Evolutionary conservation across 495 filamentous ascomycete genomes (phyloP), one percentile per base, ranked within the genome.

Genomic region (Aspergillus olivimuriae): DNA sequence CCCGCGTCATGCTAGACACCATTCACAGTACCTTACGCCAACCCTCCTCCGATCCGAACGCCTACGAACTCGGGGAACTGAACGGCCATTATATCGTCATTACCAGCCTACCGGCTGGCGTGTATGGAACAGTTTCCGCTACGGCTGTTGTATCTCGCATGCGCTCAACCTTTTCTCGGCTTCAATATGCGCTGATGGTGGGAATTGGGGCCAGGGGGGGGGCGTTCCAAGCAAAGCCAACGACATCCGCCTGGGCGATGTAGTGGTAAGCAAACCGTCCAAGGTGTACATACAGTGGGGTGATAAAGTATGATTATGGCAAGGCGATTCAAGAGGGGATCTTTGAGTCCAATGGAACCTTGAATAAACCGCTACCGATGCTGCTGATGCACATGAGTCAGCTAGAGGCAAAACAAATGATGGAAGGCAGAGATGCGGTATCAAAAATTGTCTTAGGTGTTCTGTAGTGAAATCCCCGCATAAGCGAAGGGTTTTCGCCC

Each of bases 131-230:
- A 38, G 17, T 20, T 4, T 38, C 35, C 21, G 35, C 35, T 5
- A 18, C 35, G 17, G 21, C 14, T 38, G 35, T 38, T 20, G 35
- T 38, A 18, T 38, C 35, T 38, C 35, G 35, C 35, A 38, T 38
- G 35, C 35, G 35, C 5, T 16, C 21, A 38, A 38, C 35, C 17
- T 38, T 38, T 12, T 18, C 35, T 5, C 35, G 17, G 17, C 35
- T 38, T 38, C 35, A 38, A 38, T 38, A 38, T 12, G 35, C 14
- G 20, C 35, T 38, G 16, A 55, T 69, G 56, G 63, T 73, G 5
- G 67, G 69, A 7, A 68, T 72, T 34, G 58, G 65, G n/a, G n/a
- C n/a, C n/a, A n/a, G n/a, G n/a, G n/a, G 22, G 68, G 68, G n/a
- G 65, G 65, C 2, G 55, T 66, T 9, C 41, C 46, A 23, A 37